phyloP scores from a whole-genome alignment of 2,329 filamentous ascomycete species.

The Sporothrix schenckii region DNA sequence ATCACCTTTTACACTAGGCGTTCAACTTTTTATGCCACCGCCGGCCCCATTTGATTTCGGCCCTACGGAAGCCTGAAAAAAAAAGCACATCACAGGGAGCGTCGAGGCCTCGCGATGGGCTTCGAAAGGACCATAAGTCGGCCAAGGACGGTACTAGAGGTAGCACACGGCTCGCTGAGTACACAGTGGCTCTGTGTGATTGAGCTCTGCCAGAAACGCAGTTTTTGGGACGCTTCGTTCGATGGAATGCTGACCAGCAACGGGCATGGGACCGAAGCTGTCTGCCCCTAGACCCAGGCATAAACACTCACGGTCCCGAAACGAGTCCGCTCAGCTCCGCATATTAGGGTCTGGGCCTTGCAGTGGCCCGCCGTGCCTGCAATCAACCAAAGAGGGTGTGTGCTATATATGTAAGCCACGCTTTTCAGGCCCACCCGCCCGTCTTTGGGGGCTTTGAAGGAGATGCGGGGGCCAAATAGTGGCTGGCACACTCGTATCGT shows the following conservation, averaged over 20 bases:
- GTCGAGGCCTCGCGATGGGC: neutral
- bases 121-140: neutral
- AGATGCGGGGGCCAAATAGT: neutral
- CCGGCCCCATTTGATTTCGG: neutral
- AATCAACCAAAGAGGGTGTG: constrained; percentile 7
- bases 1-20: neutral
- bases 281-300: constrained; percentile 3
- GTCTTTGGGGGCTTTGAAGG: neutral
- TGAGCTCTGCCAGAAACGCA: neutral
- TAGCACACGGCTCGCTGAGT: neutral
- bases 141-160: neutral
- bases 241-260: constrained; percentile 5
- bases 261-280: constrained; percentile 15
- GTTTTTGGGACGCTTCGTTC: neutral
- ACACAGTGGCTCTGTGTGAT: neutral
- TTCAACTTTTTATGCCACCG: neutral
- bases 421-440: constrained; percentile 6
- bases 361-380: constrained; percentile 10
- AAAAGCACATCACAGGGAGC: neutral
- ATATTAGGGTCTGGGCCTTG: constrained; percentile 13
- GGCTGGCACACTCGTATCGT: neutral
- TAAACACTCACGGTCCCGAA: constrained; percentile 23
- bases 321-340: constrained; percentile 22
- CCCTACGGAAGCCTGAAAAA: neutral
- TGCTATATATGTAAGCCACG: constrained; percentile 1